These are phyloP conservation scores for Leishmania gerbilli DNA, from an alignment of 208 protist genomes.

Conservation along the genomic window DNA sequence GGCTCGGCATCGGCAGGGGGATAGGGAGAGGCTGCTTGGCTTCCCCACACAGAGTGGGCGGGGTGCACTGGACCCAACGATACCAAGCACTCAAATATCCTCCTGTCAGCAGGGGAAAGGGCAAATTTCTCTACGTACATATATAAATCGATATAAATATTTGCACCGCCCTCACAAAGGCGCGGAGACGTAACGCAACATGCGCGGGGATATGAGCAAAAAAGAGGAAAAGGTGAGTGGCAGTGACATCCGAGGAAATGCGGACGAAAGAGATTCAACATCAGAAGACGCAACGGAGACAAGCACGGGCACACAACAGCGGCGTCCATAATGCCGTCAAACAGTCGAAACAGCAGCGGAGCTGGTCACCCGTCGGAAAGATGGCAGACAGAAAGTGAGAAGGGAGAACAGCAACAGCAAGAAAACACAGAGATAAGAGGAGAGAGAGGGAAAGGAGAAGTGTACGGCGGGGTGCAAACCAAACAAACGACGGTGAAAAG, in stretches of 20 bases:
- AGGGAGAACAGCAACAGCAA: background rate
- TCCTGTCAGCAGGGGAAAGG: background rate
- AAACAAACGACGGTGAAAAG: conserved; percentile 2
- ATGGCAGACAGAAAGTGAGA: background rate
- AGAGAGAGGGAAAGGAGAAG: background rate
- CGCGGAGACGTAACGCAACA: background rate
- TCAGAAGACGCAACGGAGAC: background rate
- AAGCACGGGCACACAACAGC: background rate
- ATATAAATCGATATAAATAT: background rate
- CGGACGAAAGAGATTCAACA: background rate
- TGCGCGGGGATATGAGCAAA: background rate
- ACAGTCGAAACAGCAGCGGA: background rate
- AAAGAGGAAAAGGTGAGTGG: background rate
- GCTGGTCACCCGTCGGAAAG: background rate
- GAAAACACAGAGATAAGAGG: background rate
- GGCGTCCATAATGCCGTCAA: background rate
- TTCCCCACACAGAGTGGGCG: background rate
- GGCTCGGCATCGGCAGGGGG: background rate
- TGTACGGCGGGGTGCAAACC: background rate
- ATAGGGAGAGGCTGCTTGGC: background rate
- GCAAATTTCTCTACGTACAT: background rate
- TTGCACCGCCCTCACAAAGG: background rate
- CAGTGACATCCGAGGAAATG: background rate
- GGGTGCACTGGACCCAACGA: background rate
- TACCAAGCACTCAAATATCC: background rate